Conservation (phyloP, 2,329 filamentous ascomycete genomes). For the Aspergillus quadrilineatus region DNA sequence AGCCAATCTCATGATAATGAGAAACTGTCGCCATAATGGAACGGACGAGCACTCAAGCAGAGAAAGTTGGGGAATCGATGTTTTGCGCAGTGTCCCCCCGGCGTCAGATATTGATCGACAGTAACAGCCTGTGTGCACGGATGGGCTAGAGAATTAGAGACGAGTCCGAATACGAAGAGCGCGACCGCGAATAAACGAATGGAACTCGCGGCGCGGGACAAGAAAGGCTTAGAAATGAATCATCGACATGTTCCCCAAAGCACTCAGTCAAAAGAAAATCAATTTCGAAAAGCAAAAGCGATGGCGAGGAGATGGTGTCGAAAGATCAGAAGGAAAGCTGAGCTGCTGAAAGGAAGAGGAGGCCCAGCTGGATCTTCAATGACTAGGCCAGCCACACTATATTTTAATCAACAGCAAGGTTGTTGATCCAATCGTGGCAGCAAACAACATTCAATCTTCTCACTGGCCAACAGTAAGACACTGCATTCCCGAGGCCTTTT, state of each 20-base stretch:
- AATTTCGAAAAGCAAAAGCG: neutral
- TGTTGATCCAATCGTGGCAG: slow-evolving; percentile 10
- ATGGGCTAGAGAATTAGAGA: neutral
- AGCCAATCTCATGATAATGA: slow-evolving; percentile 17
- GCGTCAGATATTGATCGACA: neutral
- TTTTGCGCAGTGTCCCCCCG: neutral
- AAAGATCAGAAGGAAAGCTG: neutral
- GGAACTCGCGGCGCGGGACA: neutral
- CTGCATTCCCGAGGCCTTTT: neutral
- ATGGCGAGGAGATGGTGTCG: neutral
- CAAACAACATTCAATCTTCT: neutral
- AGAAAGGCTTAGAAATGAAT: neutral
- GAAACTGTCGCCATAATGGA: slow-evolving; percentile 3
- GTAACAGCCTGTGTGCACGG: neutral
- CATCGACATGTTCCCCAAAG: neutral
- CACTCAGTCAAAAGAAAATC: neutral
- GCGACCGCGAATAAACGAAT: slow-evolving; percentile 6
- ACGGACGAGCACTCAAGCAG: neutral
- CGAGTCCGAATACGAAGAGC: neutral
- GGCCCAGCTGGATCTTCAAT: slow-evolving; percentile 4
- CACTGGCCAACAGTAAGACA: neutral
- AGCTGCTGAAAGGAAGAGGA: neutral
- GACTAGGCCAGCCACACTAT: slow-evolving; percentile 5
- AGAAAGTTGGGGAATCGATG: neutral
- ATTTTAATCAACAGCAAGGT: slow-evolving; percentile 1